Conservation (phyloP, 768 basidiomycete genomes). For the Cubamyces sp. region DNA sequence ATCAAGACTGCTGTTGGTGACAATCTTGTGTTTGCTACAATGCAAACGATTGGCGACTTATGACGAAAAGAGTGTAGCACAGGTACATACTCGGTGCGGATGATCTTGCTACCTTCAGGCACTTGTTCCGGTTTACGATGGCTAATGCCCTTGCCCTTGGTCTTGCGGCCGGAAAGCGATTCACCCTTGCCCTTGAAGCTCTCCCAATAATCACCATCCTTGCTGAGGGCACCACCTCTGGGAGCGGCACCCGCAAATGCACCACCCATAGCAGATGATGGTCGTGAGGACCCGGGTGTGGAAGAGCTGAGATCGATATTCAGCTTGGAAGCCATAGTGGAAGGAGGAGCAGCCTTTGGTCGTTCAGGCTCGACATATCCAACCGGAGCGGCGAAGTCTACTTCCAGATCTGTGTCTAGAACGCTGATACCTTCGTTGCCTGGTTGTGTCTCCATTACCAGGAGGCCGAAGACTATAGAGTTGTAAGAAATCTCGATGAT, state of each 20-base stretch:
- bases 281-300: constrained; percentile 85
- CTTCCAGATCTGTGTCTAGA: constrained; percentile 96
- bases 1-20: constrained; percentile 80
- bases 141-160: constrained; percentile 93
- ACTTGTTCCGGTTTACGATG: constrained; percentile 83
- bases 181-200: constrained; percentile 96
- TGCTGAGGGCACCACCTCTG: constrained; percentile 59
- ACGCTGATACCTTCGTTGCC: constrained; percentile 88
- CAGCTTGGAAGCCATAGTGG: constrained; percentile 96
- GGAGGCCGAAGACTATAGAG: constrained; percentile 89
- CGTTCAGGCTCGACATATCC: constrained; percentile 95
- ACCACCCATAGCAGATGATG: constrained; percentile 73
- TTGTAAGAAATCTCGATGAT: constrained; percentile 99
- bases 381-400: constrained; percentile 93
- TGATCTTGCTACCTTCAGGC: constrained; percentile 82
- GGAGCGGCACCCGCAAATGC: constrained; percentile 60
- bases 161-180: constrained; percentile 86
- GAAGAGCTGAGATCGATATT: constrained; percentile 90
- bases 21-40: constrained; percentile 75
- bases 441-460: constrained; percentile 92
- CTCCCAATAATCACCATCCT: constrained; percentile 86
- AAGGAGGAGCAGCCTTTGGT: constrained; percentile 75
- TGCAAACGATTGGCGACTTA: constrained; percentile 14
- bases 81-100: constrained; percentile 79
- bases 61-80: neutral